These are phyloP conservation scores for Lineolata rhizophorae DNA, from an alignment of 495 filamentous ascomycete genomes.

Conservation along the genomic window DNA sequence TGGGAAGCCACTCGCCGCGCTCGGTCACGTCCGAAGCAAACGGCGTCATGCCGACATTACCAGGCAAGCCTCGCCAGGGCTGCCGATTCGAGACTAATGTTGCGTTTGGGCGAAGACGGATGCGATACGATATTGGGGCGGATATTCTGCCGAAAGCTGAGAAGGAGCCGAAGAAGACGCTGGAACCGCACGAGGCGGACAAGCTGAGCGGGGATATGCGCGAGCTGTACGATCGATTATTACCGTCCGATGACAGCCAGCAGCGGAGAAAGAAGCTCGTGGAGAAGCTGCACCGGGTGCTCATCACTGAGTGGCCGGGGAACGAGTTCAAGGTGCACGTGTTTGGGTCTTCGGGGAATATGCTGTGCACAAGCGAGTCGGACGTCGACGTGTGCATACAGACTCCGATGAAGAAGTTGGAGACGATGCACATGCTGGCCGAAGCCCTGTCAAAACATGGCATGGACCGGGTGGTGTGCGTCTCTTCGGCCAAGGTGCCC, in stretches of 20 bases:
- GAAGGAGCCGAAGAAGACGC: constrained; percentile 35
- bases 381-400: constrained; percentile 98
- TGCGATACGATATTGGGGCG: constrained; percentile 73
- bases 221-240: constrained; percentile 61
- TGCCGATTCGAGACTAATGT: constrained; percentile 73
- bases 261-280: constrained; percentile 52
- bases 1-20: constrained; percentile 59
- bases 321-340: constrained; percentile 76
- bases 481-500: constrained; percentile 83
- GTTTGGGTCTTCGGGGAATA: constrained; percentile 92
- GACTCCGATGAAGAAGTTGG: constrained; percentile 64
- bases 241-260: constrained; percentile 64
- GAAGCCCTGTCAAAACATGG: constrained; percentile 67
- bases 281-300: constrained; percentile 60
- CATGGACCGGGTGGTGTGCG: constrained; percentile 88
- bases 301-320: constrained; percentile 81
- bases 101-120: constrained; percentile 50
- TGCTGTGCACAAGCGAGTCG: constrained; percentile 87
- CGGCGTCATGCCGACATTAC: constrained; percentile 41
- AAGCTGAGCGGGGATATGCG: constrained; percentile 63
- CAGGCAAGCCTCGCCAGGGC: constrained; percentile 22
- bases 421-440: constrained; percentile 71
- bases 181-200: constrained; percentile 54
- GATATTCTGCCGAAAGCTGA: constrained; percentile 40
- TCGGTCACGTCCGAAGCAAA: constrained; percentile 81